Base-by-base conservation (phyloP, 2,329 filamentous ascomycete genomes). In the Colletotrichum scovillei region DNA sequence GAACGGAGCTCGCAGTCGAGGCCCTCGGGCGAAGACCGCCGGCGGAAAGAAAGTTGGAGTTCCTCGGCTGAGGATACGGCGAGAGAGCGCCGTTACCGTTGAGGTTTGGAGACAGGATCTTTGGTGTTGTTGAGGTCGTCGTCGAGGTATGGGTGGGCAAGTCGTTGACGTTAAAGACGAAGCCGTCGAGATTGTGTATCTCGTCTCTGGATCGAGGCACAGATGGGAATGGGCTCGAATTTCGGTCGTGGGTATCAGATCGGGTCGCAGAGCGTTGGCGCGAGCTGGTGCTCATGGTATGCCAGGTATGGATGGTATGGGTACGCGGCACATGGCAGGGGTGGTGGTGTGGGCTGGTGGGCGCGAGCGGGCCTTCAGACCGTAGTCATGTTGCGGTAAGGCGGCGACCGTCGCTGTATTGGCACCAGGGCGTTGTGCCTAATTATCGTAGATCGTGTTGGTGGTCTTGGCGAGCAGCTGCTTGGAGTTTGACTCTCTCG, bases 211-310 rank as follows among this genome's bases (percentile, higher is more conserved):
- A 75, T 60, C 72, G 67, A 38, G 68, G 72, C 22, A 74, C 46
- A 42, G 71, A 67, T 59, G 70, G 66, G 63, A 75, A 73, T 42
- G 62, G 67, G 49, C 52, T 65, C 56, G 56, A 59, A 65, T 62
- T 74, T 63, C 63, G 64, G 63, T 76, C 73, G 60, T 53, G 67
- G 65, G 67, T 72, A 62, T 76, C 71, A 67, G 70, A 72, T 76
- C 73, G 67, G 42, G 74, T 74, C 58, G 75, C 72, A 64, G 75
- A 75, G 28, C 67, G 64, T 64, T 74, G 74, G 67, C 75, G 70
- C 64, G 75, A 74, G 64, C 71, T 72, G 63, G 70, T 74, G 70
- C 70, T 75, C 75, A 75, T 76, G 63, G 65, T 73, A 70, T 70
- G 70, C 67, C 67, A 69, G 57, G 68, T 56, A 56, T 66, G 71